Evolutionary conservation across 495 filamentous ascomycete genomes (phyloP).

Genomic region (Thermochaetoides thermophila): DNA sequence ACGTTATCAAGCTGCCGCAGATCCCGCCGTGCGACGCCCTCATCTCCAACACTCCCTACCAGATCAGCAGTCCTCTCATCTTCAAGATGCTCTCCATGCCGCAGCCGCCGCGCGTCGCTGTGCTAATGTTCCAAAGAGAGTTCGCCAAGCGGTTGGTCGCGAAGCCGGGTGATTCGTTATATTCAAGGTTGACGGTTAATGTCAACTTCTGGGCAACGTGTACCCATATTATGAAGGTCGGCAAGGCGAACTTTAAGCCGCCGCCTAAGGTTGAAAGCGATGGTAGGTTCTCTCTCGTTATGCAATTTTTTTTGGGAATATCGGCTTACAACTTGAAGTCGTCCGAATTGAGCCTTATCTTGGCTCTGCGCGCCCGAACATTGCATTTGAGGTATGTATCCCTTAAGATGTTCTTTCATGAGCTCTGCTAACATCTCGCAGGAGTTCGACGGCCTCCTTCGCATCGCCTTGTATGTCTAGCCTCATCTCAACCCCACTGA

Average conservation of each 20-base stretch:
- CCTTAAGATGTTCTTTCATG: too few species aligned
- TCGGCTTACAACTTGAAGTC: constrained; percentile 8
- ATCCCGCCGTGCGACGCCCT: constrained; percentile 81
- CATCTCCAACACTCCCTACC: constrained; percentile 87
- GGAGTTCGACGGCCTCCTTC: constrained; percentile 83
- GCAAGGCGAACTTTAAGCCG: constrained; percentile 87
- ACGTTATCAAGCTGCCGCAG: constrained; percentile 74
- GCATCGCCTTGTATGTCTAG: constrained; percentile 49
- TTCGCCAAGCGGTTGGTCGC: constrained; percentile 21
- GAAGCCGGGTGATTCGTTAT: constrained; percentile 50
- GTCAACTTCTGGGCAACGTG: constrained; percentile 89
- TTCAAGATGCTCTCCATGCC: constrained; percentile 74
- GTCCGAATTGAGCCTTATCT: constrained; percentile 25
- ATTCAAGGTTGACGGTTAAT: constrained; percentile 76
- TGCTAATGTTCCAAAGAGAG: constrained; percentile 55
- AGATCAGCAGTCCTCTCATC: constrained; percentile 82
- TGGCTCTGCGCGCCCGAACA: constrained; percentile 56
- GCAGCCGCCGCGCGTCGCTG: constrained; percentile 55
- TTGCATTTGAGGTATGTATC: constrained; percentile 50
- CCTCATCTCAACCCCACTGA: constrained; percentile 17
- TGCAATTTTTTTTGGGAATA: too few species aligned
- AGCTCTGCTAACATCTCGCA: background rate
- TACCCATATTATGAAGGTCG: constrained; percentile 79
- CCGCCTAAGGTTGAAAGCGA: constrained; percentile 81
- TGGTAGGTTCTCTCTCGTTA: constrained; percentile 47